Evolutionary conservation across 1,284 basidiomycete genomes (phyloP).

Genomic region (Cutaneotrichosporon arboriforme): DNA sequence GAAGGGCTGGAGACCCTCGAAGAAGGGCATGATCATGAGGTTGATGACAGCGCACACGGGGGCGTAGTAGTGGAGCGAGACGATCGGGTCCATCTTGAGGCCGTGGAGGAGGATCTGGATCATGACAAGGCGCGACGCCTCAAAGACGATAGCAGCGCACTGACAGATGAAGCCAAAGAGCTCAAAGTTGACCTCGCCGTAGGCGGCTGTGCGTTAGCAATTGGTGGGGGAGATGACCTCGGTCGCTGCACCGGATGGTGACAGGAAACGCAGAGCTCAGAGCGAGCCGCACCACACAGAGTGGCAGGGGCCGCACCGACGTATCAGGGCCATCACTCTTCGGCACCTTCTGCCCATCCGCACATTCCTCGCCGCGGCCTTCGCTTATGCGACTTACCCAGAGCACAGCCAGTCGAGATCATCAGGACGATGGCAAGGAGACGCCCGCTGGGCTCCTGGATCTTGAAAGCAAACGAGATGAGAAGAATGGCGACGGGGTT

Average conservation of each 20-base stretch:
- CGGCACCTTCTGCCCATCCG: neutral
- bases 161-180: constrained; percentile 79
- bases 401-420: constrained; percentile 82
- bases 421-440: constrained; percentile 68
- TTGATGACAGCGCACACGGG: constrained; percentile 94
- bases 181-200: constrained; percentile 21
- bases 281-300: neutral
- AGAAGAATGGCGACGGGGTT: constrained; percentile 92
- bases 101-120: constrained; percentile 93
- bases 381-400: too few relatives aligned
- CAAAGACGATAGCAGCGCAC: constrained; percentile 64
- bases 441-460: constrained; percentile 78
- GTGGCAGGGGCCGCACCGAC: neutral
- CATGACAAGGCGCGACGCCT: constrained; percentile 73
- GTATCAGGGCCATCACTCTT: neutral
- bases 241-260: neutral
- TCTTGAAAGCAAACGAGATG: constrained; percentile 84
- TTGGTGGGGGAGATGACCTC: neutral
- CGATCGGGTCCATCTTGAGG: constrained; percentile 93
- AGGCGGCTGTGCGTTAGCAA: constrained; percentile 12
- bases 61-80: constrained; percentile 92
- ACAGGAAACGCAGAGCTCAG: neutral
- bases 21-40: constrained; percentile 73
- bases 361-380: too few relatives aligned
- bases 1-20: constrained; percentile 85